Conservation (phyloP, 129 eudicot species). For the Helianthus annuus region HanXRQr2.0-SUNRISE NC_035447.2:45359081-45359580, state of each 20-base stretch:
- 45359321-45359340: slow-evolving; percentile 23
- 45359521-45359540: slow-evolving; percentile 29
- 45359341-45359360: slow-evolving; percentile 38
- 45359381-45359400: slow-evolving; percentile 32
- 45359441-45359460: slow-evolving; percentile 18
- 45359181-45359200: too few relatives aligned
- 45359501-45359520: slow-evolving; percentile 2
- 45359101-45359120: too few relatives aligned
- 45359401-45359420: slow-evolving; percentile 32
- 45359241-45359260: too few relatives aligned
- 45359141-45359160: too few relatives aligned
- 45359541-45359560: slow-evolving; percentile 25
- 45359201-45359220: too few relatives aligned
- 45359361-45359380: slow-evolving; percentile 87
- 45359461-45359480: not conserved
- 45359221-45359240: too few relatives aligned
- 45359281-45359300: slow-evolving; percentile 7
- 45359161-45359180: too few relatives aligned
- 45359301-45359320: slow-evolving; percentile 4
- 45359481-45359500: slow-evolving; percentile 5
- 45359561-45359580: slow-evolving; percentile 51
- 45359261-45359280: not conserved
- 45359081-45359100: too few relatives aligned
- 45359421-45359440: slow-evolving; percentile 37
- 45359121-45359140: too few relatives aligned